Percentiles rank a stretch among this genome's conserved stretches.
These are phyloP conservation scores for Phytopythium mirpurense DNA, from an alignment of 352 stramenopile species.

Conservation along the genomic window DNA sequence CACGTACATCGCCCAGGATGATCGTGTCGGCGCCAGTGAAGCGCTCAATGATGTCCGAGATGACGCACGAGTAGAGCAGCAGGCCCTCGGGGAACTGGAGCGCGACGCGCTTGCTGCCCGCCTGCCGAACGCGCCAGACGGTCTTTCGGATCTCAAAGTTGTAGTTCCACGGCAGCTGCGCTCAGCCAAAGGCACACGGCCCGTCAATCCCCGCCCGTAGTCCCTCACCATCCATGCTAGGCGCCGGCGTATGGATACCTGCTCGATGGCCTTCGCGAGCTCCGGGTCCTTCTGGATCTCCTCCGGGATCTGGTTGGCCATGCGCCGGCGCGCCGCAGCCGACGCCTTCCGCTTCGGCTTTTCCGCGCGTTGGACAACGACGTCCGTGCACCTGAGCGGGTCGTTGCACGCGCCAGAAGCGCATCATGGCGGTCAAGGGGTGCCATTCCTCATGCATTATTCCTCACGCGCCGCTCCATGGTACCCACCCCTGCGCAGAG, in stretches of 20 bases:
- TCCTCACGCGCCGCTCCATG: too few relatives aligned
- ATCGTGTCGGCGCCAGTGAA: conserved; percentile 91
- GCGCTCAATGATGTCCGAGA: conserved; percentile 97
- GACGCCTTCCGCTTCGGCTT: conserved; percentile 66
- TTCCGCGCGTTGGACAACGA: conserved; percentile 15
- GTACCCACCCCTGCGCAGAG: neutral
- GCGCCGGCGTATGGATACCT: conserved; percentile 28
- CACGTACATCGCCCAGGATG: conserved; percentile 95
- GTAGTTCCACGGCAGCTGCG: conserved; percentile 95
- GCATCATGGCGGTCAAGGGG: too few relatives aligned
- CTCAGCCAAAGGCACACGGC: neutral
- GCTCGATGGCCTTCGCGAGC: conserved; percentile 90
- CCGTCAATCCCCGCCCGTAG: neutral
- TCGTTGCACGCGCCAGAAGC: too few relatives aligned
- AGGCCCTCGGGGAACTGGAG: conserved; percentile 99
- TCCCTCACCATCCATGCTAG: neutral
- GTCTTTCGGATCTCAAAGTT: conserved; percentile 99
- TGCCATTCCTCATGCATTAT: too few relatives aligned
- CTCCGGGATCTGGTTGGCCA: conserved; percentile 88
- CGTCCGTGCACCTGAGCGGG: conserved; percentile 13
- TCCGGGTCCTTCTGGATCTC: conserved; percentile 86
- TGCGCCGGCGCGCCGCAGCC: conserved; percentile 49
- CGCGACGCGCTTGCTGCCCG: conserved; percentile 88
- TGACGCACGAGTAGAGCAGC: conserved; percentile 96
- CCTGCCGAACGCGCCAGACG: conserved; percentile 92